Evolutionary conservation across 2,329 filamentous ascomycete species (phyloP), one percentile per base, ranked within the genome.

Genomic region (Pestalotiopsis sp.): DNA sequence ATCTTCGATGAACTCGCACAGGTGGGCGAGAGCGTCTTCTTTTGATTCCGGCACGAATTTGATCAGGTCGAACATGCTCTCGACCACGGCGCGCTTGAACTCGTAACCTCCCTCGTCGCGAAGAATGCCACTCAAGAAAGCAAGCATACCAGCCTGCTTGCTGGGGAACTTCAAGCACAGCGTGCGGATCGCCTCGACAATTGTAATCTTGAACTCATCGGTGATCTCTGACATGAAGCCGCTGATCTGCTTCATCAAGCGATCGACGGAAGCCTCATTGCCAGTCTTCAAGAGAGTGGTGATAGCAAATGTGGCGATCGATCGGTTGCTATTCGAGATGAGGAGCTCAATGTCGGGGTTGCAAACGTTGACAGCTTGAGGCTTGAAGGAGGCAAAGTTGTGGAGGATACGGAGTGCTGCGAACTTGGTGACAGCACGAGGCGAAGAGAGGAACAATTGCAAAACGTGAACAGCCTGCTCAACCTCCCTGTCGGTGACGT

Each of bases 161-260:
- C 90, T 95, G 41, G 96, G 96, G 84, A 99, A 99, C 83, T 99
- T 99, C 75, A 99, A 86, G 80, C 95, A 98, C 56, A 99, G 85
- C 3, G 96, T 98, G 70, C 96, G 92, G 78, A 99, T 98, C 57
- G 96, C 96, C 81, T 99, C 96, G 58, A 99, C 95, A 76, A 99
- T 97, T n/a, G 96, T 99, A 74, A 99, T 97, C 87, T 98, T 99
- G 87, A 99, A 99, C 81, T 99, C 96, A 78, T 99, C 96, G 6
- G 95, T 98, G 73, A 98, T 98, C 82, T 98, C 96, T 4, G 95
- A 93, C 96, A 99, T 98, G 85, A 99, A 98, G 52, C 93, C 92
- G 27, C 94, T 94, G 71, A 99, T 98, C 81, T 98, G 95, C 87
- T 98, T 98, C 94, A 99, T 98, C 73, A 99, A 84, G 67, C 96